Base-by-base conservation (phyloP, 495 filamentous ascomycete species). In the Daldinia bambusicola region DNA sequence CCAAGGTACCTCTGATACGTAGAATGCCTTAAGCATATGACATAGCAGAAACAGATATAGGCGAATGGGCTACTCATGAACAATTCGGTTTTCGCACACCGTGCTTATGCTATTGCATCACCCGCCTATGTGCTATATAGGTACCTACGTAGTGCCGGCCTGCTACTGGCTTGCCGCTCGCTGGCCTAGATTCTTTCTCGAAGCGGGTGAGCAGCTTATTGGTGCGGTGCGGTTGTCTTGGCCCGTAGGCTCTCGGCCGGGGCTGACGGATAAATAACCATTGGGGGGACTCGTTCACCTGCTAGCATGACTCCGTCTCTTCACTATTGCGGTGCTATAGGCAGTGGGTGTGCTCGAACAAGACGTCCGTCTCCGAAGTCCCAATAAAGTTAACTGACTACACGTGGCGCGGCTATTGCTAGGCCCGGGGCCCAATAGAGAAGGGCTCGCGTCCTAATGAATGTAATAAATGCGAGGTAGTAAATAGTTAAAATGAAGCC, bases 371-470 rank as follows among this genome's bases (percentile, higher is more conserved):
- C 22, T 51, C 36, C 61, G 62, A 61, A 51, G 57, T 66, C 57
- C 34, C 26, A 59, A 62, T 63, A 59, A 34, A 66, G 70, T 59
- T 66, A 57, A 55, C 43, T 38, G 13, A 53, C 34, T 58, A 48
- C 66, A 73, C 70, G 66, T 73, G 70, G 61, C 64, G 51, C 61
- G 61, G 61, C 66, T 53, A 50, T 60, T 55, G 40, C 61, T 68
- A 67, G 65, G 51, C 38, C 62, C 41, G 41, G 70, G 70, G 52
- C 57, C 45, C 60, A 32, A n/a, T 13, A 67, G 69, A 71, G 34
- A 52, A 56, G 34, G 55, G 56, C 20, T 16, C 43, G 8, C 43
- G 18, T 48, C 43, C 20, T 48, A 48, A 48, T 48, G 20, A 16
- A 48, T 48, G 18, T 48, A 41, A n/a, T 40, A n/a, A 34, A 13